Base-by-base conservation (phyloP, 2,329 filamentous ascomycete genomes). In the Cercospora sojina region DNA sequence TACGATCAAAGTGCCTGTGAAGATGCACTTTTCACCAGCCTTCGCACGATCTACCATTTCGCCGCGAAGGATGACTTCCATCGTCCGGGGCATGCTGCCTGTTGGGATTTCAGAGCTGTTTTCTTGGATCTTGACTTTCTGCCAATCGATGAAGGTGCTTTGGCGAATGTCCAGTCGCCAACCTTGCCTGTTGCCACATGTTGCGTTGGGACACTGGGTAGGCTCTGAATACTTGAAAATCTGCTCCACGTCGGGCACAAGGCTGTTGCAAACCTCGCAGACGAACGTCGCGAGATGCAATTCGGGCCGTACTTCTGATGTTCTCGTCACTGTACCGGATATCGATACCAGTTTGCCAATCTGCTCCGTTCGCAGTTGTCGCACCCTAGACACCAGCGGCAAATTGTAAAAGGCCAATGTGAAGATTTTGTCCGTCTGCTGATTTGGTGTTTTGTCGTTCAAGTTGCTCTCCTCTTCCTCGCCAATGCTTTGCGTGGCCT, bases 141-240 rank as follows among this genome's bases (percentile, higher is more conserved):
- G 95, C 95, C 95, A 99, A 81, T 99, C 95, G 68, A 99, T 91
- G 77, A 99, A 99, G 0, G 93, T 98, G 79, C 93, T 97, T 79
- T 96, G 94, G 51, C 92, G 87, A 75, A 99, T 97, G 74, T 99
- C 94, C n/a, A 99, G 82, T 71, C 93, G 89, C 95, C 95, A 99
- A n/a, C 91, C 92, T 66, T 90, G 83, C 27, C 95, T 89, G 81
- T 99, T 99, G 74, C 89, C 89, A 78, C 95, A 99, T 6, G 86
- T 91, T 27, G 83, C 78, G 76, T 98, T 98, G 9, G 95, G 94
- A 73, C 95, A 99, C 81, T 97, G 92, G 3, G 93, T 94, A 0
- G 95, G 95, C 77, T 99, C 95, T 0, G 94, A 97, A 80, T 97
- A 99, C 75, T 93, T 89, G 82, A 99, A 99, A 0, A 92, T 97